Evolutionary conservation across 345 rosid species (phyloP).

Genomic region (Dimocarpus longan): DNA sequence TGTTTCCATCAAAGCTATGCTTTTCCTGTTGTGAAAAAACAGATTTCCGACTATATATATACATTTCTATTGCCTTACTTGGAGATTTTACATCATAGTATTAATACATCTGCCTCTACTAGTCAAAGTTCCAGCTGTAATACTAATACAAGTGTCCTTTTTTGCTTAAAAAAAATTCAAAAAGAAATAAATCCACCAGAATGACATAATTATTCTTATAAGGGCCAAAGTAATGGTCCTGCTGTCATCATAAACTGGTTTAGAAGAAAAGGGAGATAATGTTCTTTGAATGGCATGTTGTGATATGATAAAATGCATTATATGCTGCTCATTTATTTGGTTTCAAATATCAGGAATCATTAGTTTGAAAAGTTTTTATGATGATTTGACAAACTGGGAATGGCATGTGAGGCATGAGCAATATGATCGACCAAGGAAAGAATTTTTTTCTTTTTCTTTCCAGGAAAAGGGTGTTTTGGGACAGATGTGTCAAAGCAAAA

Average conservation of each 20-base stretch:
- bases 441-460: not conserved
- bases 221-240: not conserved
- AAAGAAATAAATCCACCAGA: not conserved
- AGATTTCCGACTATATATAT: conserved; percentile 4
- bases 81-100: not conserved
- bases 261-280: not conserved
- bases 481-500: conserved; percentile 5
- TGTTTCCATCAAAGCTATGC: not conserved
- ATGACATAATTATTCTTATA: not conserved
- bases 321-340: not conserved
- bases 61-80: not conserved
- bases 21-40: not conserved
- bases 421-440: not conserved
- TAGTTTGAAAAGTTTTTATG: not conserved
- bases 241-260: not conserved
- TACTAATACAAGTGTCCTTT: not conserved
- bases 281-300: not conserved
- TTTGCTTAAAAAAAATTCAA: not conserved
- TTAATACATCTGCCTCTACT: not conserved
- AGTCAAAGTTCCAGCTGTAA: conserved; percentile 7
- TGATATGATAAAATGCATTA: not conserved
- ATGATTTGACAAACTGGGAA: not conserved
- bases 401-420: not conserved
- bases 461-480: not conserved
- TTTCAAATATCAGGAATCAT: not conserved